These are phyloP conservation scores for Lyophyllum atratum DNA, from an alignment of 768 basidiomycete species.

Conservation along the genomic window DNA sequence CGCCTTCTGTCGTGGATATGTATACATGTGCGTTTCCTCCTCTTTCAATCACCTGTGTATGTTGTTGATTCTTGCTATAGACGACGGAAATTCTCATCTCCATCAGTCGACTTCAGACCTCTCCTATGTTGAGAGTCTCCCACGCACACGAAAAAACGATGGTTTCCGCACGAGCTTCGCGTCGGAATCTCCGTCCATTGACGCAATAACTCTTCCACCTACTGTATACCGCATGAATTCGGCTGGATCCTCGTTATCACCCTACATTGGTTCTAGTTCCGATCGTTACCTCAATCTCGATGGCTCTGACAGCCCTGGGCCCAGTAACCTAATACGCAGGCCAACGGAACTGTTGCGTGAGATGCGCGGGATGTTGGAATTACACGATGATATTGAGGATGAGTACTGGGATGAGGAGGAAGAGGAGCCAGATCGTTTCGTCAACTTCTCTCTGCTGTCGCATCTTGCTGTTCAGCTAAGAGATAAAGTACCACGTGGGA, in stretches of 20 bases:
- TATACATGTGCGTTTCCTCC: slow-evolving; percentile 1
- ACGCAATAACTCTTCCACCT: not conserved
- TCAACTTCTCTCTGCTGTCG: slow-evolving; percentile 84
- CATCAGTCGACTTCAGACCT: slow-evolving; percentile 15
- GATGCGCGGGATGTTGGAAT: slow-evolving; percentile 11
- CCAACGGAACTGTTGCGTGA: slow-evolving; percentile 18
- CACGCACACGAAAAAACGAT: not conserved
- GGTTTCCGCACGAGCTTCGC: not conserved
- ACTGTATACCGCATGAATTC: not conserved
- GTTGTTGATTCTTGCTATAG: slow-evolving; percentile 1
- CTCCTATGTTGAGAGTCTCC: slow-evolving; percentile 13
- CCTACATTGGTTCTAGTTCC: slow-evolving; percentile 6
- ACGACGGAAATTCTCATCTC: not conserved
- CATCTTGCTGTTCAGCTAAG: slow-evolving; percentile 87
- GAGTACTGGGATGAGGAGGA: slow-evolving; percentile 47
- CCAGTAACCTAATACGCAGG: slow-evolving; percentile 16
- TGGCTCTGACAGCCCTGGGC: slow-evolving; percentile 10
- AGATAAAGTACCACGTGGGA: slow-evolving; percentile 85
- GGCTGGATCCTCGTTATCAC: not conserved
- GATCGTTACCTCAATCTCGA: slow-evolving; percentile 10
- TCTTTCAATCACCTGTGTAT: not conserved
- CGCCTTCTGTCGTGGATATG: not conserved
- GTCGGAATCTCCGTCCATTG: slow-evolving; percentile 2
- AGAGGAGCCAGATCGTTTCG: slow-evolving; percentile 71
- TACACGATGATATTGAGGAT: slow-evolving; percentile 44